phyloP scores from a whole-genome alignment of 352 stramenopile species.

The Aphanomyces stellatus region DNA sequence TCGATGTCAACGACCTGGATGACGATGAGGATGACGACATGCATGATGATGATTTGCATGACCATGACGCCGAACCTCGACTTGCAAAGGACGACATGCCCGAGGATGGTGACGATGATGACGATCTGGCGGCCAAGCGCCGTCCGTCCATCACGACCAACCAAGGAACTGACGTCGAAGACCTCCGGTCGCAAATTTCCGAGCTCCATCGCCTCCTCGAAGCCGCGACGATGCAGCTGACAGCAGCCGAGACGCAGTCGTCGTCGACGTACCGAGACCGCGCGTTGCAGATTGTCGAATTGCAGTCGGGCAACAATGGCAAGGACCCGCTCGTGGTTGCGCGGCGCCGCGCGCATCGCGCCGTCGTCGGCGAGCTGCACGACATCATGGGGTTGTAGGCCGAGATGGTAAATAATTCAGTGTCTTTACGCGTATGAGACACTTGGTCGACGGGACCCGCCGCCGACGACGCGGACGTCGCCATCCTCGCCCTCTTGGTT shows the following conservation, averaged over 20 bases:
- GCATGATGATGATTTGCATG: background rate
- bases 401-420: too few species aligned
- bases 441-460: too few species aligned
- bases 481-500: too few species aligned
- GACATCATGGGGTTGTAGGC: slow-evolving; percentile 61
- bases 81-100: too few species aligned
- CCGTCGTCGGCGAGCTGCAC: slow-evolving; percentile 55
- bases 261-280: background rate
- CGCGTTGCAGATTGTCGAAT: background rate
- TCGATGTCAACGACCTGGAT: background rate
- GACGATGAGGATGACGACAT: slow-evolving; percentile 3
- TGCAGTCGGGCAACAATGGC: background rate
- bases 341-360: slow-evolving; percentile 34
- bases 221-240: slow-evolving; percentile 25
- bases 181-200: slow-evolving; percentile 39
- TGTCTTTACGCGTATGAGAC: too few species aligned
- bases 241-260: background rate
- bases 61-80: too few species aligned
- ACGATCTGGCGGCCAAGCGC: too few species aligned
- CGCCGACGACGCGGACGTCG: too few species aligned
- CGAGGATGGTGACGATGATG: too few species aligned
- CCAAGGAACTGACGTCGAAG: slow-evolving; percentile 59
- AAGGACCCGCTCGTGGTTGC: slow-evolving; percentile 29
- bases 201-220: slow-evolving; percentile 50
- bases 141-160: too few species aligned